Evolutionary conservation across 768 basidiomycete species (phyloP).

Genomic region (Rhodotorula paludigena): DNA sequence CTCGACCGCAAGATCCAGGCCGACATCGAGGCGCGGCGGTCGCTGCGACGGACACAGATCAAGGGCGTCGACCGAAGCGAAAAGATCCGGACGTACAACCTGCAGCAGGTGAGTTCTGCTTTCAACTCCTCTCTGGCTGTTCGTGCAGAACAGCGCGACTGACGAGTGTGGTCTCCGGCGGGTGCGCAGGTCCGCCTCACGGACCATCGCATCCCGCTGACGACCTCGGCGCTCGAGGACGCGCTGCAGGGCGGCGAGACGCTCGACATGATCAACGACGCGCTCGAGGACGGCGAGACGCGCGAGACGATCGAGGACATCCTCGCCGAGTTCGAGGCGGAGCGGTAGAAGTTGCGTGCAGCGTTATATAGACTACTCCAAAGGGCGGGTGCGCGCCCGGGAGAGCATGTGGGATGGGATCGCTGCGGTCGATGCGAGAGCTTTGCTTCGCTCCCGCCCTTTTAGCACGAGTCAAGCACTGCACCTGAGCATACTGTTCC

Average conservation of each 20-base stretch:
- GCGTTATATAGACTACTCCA: too few relatives aligned
- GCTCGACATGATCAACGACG: slow-evolving; percentile 42
- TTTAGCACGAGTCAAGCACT: too few relatives aligned
- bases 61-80: slow-evolving; percentile 80
- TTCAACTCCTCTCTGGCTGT: background rate
- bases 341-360: too few relatives aligned
- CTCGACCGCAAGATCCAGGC: slow-evolving; percentile 70
- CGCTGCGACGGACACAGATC: slow-evolving; percentile 66
- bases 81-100: slow-evolving; percentile 94
- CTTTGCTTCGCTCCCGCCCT: too few relatives aligned
- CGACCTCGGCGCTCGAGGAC: slow-evolving; percentile 53
- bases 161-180: background rate
- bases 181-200: slow-evolving; percentile 72
- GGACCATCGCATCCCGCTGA: slow-evolving; percentile 80
- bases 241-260: slow-evolving; percentile 51
- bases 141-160: background rate
- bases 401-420: too few relatives aligned
- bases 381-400: too few relatives aligned
- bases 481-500: too few relatives aligned
- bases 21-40: slow-evolving; percentile 67
- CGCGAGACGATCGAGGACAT: slow-evolving; percentile 26
- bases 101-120: slow-evolving; percentile 60
- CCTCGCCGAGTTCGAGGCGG: background rate
- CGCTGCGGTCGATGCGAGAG: too few relatives aligned
- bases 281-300: slow-evolving; percentile 26